phyloP scores from a whole-genome alignment of 345 rosid genomes.

The Diplotaxis tenuifolia region DNA sequence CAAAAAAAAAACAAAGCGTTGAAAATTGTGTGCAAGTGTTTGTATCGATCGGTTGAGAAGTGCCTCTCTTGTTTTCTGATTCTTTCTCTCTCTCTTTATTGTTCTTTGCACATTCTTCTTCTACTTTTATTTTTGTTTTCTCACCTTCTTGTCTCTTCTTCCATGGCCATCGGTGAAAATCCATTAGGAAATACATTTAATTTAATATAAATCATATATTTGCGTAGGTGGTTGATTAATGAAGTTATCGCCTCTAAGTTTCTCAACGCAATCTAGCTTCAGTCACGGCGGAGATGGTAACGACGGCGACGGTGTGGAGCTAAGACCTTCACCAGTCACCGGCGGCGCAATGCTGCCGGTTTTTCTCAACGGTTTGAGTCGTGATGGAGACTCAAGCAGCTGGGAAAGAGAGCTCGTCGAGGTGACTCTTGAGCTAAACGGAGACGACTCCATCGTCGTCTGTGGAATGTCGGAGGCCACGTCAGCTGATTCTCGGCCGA shows the following conservation, averaged over 20 bases:
- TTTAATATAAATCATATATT: neutral
- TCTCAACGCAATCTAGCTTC: constrained; percentile 51
- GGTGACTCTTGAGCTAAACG: constrained; percentile 70
- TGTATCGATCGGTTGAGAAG: constrained; percentile 57
- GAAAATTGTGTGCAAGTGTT: constrained; percentile 47
- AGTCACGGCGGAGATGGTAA: constrained; percentile 45
- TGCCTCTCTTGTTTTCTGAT: constrained; percentile 48
- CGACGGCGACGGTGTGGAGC: constrained; percentile 40
- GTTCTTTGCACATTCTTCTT: constrained; percentile 2
- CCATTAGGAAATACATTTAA: neutral
- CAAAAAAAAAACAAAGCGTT: constrained; percentile 38
- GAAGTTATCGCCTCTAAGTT: constrained; percentile 48
- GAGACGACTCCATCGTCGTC: constrained; percentile 57
- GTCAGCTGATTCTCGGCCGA: constrained; percentile 25
- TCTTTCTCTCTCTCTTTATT: neutral
- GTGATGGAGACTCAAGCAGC: constrained; percentile 37
- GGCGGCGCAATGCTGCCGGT: constrained; percentile 87
- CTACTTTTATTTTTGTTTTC: neutral
- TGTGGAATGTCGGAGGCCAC: constrained; percentile 53
- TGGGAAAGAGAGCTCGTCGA: constrained; percentile 59
- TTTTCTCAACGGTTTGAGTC: constrained; percentile 60
- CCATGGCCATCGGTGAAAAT: constrained; percentile 29
- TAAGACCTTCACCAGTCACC: constrained; percentile 34
- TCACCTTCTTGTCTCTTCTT: constrained; percentile 23
- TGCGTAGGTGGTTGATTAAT: constrained; percentile 22